Evolutionary conservation across 129 eudicot genomes (phyloP), one percentile per base, ranked within the genome.

Genomic region (Saposhnikovia divaricata): DNA sequence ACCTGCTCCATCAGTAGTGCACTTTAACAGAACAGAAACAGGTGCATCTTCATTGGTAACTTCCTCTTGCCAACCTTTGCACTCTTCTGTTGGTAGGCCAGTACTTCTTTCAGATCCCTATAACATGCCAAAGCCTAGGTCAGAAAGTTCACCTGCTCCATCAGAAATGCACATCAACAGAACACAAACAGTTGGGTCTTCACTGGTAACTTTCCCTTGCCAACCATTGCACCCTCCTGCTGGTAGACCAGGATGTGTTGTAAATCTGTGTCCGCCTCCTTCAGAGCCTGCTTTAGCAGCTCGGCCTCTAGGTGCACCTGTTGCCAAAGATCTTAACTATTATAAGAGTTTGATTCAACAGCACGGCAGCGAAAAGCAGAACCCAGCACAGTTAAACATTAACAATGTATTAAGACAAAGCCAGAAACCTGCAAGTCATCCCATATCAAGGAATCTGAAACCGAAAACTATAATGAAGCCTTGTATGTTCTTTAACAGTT

Each of bases 341-440:
- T 91, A 88, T 73, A 94, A 91, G 92, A 91, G 91, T 82, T 83
- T 94, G 83, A 91, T 94, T 77, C 97, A 94, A 87, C 97, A 94
- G 80, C 97, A 89, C 4, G 98, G 98, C 43, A 91, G 89, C 75
- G 97, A 91, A 9, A 91, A 85, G 23, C 91, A 90, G 37, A 44
- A 43, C 5, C 5, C 18, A 44, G 78, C 84, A 57, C 82, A 81
- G 21, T 84, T 61, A 31, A 68, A 37, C 72, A 27, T 27, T 23
- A 79, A 68, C 0, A 72, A 42, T 72, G 81, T 39, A 28, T 71
- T 37, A 13, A 77, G 81, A 72, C 74, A 53, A 76, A 77, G 37
- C 69, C 51, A 55, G 78, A 83, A 80, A 77, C 8, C 69, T n/a
- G 5, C 28, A n/a, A 66, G 44, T 80, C 80, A 37, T 46, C 79